Evolutionary conservation across 192 early-diverging fungal genomes (phyloP), one percentile per base, ranked within the genome.

Genomic region (Umbelopsis vinacea): DNA sequence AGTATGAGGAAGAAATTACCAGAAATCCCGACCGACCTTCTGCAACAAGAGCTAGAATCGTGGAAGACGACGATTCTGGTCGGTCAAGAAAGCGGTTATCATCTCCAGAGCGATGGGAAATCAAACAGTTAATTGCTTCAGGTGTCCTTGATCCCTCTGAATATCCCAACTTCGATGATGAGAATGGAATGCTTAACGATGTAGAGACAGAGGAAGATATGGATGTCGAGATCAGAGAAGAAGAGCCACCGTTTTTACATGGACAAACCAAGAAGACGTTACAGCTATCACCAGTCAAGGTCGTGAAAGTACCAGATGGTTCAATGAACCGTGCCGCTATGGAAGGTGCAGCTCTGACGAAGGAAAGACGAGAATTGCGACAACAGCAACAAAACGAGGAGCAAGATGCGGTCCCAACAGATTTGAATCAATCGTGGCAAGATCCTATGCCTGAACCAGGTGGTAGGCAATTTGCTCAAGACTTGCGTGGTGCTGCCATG

Each of bases 231-330:
- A 88, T 99, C 50, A 78, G 89, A 45, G 96, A 98, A 35, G 95
- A 97, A 37, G 98, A 98, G 69, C 98, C 98, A 6, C 81, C 89
- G 23, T 99, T 99, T 79, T 80, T 99, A 76, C 91, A 90, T 63
- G 98, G 98, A 15, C 98, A 99, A 71, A 95, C 94, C 0, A 87
- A 88, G 67, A 88, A 92, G 55, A 88, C 91, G 0, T 76, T 97
- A 23, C 90, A 95, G 68, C 83, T 99, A 17, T 92, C 90, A 77
- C 98, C 98, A 12, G 90, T 99, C 77, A 99, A 98, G 80, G 94
- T 99, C 26, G 95, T 99, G 47, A 98, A 98, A 81, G 97, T 95
- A 47, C 97, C 97, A 2, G 98, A 98, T 75, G 98, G 98, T 22
- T 92, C 94, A 15, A 75, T 99, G 83, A 98, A 99, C 77, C 88